Base-by-base conservation (phyloP, 2,329 filamentous ascomycete species). In the Pyricularia sp. region DNA sequence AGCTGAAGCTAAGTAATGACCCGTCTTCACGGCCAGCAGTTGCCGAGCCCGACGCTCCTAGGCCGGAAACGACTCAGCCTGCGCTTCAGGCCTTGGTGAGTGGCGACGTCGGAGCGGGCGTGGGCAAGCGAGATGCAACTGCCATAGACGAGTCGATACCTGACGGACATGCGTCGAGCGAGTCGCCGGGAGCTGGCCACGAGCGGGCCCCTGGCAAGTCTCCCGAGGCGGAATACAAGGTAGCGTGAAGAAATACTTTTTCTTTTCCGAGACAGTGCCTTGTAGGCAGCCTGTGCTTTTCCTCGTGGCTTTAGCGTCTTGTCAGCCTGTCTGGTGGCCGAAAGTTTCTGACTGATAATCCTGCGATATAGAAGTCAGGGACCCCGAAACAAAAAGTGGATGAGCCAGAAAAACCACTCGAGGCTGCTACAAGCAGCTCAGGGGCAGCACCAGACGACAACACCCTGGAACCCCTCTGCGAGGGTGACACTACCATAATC, bases 401-500 rank as follows among this genome's bases (percentile, higher is more conserved):
- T 10, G 42, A 20, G 17, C n/a, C 42, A 50, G 6, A 4, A 50
- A 50, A n/a, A 50, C 20, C 17, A 20, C 4, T n/a, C 1, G 20
- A 61, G 2, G 12, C 55, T n/a, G 20, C 25, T 10, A 7, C 25
- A 12, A 23, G 12, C n/a, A 61, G 2, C 55, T 25, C 23, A 25
- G 23, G 36, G 65, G 42, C 7, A 28, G 25, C 11, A 28, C 7
- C 23, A 11, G 66, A 26, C 66, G 28, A 36, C 25, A 12, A 17
- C 26, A n/a, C 14, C 42, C 30, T 23, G 86, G 25, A 86, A 70
- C 78, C 78, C 7, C 85, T 97, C 67, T 93, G 92, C 64, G 91
- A 94, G 77, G 91, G 93, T 9, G 93, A 97, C 75, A 96, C 92
- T 0, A 85, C 84, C 61, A 85, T 98, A 59, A 82, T 93, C 55